These are phyloP conservation scores for Candida neerlandica DNA, from an alignment of 1,139 yeast genomes.

Conservation along the genomic window DNA sequence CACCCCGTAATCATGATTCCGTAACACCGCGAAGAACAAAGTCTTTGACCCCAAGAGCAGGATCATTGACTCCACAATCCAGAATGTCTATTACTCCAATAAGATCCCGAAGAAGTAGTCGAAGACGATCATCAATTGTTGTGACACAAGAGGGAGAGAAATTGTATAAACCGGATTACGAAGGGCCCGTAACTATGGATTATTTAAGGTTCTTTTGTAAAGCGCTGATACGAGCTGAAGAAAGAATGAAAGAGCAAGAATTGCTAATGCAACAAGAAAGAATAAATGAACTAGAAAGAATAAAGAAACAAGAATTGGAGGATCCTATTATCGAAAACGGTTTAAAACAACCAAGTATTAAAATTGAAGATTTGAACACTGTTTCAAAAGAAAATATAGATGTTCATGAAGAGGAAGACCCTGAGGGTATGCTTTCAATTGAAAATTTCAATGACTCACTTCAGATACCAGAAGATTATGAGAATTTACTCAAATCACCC, in stretches of 20 bases:
- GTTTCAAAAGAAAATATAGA: background rate
- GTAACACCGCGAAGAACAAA: background rate
- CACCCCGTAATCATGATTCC: constrained; percentile 4
- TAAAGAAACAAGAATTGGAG: constrained; percentile 9
- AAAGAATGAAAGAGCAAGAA: constrained; percentile 13
- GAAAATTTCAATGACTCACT: constrained; percentile 10
- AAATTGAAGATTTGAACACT: background rate
- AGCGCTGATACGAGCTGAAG: constrained; percentile 21
- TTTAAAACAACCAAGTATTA: background rate
- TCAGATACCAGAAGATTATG: constrained; percentile 10
- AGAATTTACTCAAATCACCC: constrained; percentile 8
- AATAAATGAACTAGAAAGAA: constrained; percentile 18
- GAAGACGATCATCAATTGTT: constrained; percentile 17
- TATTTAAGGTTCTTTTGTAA: constrained; percentile 40
- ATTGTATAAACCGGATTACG: constrained; percentile 33
- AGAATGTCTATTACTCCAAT: constrained; percentile 6
- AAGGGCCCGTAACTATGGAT: constrained; percentile 44
- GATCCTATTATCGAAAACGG: background rate
- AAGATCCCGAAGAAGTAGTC: background rate
- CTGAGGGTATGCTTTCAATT: background rate
- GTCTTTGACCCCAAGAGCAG: background rate
- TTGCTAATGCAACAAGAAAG: too few relatives aligned
- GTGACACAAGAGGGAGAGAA: constrained; percentile 26
- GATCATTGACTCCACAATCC: background rate
- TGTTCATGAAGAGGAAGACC: background rate